A percentile compares a stretch with the other conserved stretches of the same genome.
Conservation (phyloP, 805 yeast genomes). For the Wickerhamomyces alni region DNA sequence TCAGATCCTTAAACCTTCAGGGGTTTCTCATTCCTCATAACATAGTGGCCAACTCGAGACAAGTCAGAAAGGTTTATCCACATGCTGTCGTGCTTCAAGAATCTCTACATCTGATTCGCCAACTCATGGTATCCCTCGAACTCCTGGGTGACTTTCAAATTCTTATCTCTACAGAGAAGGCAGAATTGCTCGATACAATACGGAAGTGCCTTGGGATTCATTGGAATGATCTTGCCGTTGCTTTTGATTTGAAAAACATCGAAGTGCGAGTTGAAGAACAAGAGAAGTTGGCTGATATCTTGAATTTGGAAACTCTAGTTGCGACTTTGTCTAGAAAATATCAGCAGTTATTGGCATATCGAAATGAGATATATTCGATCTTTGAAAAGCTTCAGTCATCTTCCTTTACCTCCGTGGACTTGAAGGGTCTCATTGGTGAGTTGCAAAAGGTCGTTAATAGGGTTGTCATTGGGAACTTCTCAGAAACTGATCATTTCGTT, state of each 20-base stretch:
- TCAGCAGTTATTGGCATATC: conserved; percentile 25
- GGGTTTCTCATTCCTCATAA: conserved; percentile 54
- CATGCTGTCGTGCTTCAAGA: conserved; percentile 50
- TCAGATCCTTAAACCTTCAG: conserved; percentile 40
- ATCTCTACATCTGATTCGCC: conserved; percentile 36
- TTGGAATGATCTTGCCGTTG: conserved; percentile 51
- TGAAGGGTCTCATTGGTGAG: conserved; percentile 17
- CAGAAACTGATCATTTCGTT: conserved; percentile 28
- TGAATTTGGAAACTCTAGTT: conserved; percentile 27
- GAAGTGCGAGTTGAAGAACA: conserved; percentile 26
- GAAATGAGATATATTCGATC: conserved; percentile 15
- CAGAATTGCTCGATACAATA: conserved; percentile 28
- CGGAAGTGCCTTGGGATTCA: conserved; percentile 30
- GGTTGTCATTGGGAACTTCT: conserved; percentile 31
- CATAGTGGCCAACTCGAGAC: conserved; percentile 40
- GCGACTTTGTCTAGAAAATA: conserved; percentile 25
- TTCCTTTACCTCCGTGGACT: conserved; percentile 14
- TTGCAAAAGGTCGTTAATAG: conserved; percentile 32
- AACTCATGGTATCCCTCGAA: conserved; percentile 24
- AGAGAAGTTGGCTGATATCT: conserved; percentile 24
- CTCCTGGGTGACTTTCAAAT: conserved; percentile 35
- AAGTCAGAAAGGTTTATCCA: conserved; percentile 48
- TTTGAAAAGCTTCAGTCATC: conserved; percentile 25
- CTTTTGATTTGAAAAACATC: conserved; percentile 38
- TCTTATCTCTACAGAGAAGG: conserved; percentile 32